Percentiles rank a stretch among this genome's conserved stretches.
Evolutionary conservation across 2,329 filamentous ascomycete species (phyloP).

Genomic region (Xylaria sp.): DNA sequence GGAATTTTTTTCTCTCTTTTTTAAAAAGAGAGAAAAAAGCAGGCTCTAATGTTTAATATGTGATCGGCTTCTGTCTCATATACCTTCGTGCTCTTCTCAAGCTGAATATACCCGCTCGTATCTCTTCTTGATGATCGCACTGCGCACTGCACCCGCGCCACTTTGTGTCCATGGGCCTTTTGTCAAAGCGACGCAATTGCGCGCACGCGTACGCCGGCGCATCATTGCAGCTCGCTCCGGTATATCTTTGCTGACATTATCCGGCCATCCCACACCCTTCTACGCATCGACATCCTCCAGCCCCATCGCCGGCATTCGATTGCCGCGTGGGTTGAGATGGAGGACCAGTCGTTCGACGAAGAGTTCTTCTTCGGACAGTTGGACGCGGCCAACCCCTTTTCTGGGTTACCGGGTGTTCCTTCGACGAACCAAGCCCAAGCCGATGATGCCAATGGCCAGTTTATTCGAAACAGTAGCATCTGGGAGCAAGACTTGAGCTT

Average conservation of each 20-base stretch:
- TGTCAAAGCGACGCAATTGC: not conserved
- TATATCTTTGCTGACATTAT: not conserved
- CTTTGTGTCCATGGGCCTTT: not conserved
- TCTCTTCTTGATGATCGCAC: not conserved
- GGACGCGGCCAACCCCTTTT: conserved; percentile 12
- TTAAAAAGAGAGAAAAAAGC: too few relatives aligned
- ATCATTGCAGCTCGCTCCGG: not conserved
- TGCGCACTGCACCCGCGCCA: not conserved
- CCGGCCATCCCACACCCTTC: not conserved
- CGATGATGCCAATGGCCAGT: conserved; percentile 35
- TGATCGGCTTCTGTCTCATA: not conserved
- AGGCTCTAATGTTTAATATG: not conserved
- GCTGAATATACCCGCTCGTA: not conserved
- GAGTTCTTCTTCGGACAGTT: not conserved
- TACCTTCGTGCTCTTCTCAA: not conserved
- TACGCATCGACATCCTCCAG: conserved; percentile 6
- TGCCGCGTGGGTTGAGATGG: conserved; percentile 22
- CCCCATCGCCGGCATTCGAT: not conserved
- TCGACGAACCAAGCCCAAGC: conserved; percentile 23
- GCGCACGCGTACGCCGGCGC: not conserved
- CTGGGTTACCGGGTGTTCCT: conserved; percentile 9
- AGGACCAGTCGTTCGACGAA: conserved; percentile 6
- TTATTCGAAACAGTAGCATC: not conserved
- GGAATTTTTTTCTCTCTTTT: too few relatives aligned
- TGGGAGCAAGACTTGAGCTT: not conserved